Conservation (phyloP, 306 rosid species). For the Cucurbita moschata region DNA sequence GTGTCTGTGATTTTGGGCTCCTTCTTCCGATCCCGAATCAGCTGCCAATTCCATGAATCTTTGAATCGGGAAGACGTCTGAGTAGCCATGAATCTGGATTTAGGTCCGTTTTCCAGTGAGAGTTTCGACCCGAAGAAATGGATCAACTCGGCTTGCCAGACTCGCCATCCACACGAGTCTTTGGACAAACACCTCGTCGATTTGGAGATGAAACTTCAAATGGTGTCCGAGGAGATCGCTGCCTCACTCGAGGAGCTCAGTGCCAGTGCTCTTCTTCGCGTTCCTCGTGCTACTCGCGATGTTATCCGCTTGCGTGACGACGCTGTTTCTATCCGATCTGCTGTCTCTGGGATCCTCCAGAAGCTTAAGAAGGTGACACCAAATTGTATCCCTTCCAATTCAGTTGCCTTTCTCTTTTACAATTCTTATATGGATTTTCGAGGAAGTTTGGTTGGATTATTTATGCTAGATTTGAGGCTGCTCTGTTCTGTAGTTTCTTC, state of each 20-base stretch:
- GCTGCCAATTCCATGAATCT: background rate
- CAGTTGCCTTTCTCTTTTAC: background rate
- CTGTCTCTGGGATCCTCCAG: conserved; percentile 70
- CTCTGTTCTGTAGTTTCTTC: background rate
- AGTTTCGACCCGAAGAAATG: conserved; percentile 85
- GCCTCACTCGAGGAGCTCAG: conserved; percentile 94
- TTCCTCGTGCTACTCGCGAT: conserved; percentile 90
- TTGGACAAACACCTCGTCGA: conserved; percentile 75
- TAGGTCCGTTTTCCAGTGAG: conserved; percentile 74
- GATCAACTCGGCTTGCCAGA: conserved; percentile 83
- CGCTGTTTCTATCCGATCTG: conserved; percentile 74
- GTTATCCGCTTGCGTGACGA: conserved; percentile 88
- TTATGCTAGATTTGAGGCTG: background rate
- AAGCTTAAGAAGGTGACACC: conserved; percentile 70
- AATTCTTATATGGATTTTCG: background rate
- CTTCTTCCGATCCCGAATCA: background rate
- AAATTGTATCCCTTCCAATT: too few relatives aligned
- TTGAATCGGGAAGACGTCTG: background rate
- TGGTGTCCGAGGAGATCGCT: conserved; percentile 83
- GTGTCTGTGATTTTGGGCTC: background rate
- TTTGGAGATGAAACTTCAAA: conserved; percentile 91
- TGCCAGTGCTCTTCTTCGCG: conserved; percentile 76
- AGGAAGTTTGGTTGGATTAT: background rate
- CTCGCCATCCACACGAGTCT: conserved; percentile 73
- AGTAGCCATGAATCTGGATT: conserved; percentile 66